Evolutionary conservation across 2,329 filamentous ascomycete species (phyloP).

Genomic region (Paecilomyces sp.): DNA sequence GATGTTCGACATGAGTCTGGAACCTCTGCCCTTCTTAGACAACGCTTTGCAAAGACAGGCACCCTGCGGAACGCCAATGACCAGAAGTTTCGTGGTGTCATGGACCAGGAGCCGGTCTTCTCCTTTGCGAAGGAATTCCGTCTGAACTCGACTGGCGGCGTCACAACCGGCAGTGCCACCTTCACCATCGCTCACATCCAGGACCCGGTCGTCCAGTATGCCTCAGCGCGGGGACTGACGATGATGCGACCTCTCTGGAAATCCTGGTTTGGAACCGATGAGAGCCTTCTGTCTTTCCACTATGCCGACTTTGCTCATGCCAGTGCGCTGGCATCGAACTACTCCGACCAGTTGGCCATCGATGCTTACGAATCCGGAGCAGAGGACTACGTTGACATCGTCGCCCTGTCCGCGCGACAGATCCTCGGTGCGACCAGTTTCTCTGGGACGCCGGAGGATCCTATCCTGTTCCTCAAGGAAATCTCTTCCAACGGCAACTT

Average conservation of each 20-base stretch:
- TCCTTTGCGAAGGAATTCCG: slow-evolving; percentile 65
- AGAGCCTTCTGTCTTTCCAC: slow-evolving; percentile 65
- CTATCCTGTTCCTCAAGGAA: slow-evolving; percentile 75
- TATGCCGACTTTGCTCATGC: slow-evolving; percentile 66
- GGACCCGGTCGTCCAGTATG: slow-evolving; percentile 72
- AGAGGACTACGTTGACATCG: slow-evolving; percentile 68
- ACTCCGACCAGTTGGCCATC: slow-evolving; percentile 61
- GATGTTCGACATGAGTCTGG: slow-evolving; percentile 65
- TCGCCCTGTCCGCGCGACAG: slow-evolving; percentile 70
- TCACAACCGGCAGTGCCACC: slow-evolving; percentile 49
- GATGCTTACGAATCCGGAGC: slow-evolving; percentile 71
- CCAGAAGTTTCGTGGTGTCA: slow-evolving; percentile 58
- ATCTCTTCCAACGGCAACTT: slow-evolving; percentile 80
- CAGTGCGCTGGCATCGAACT: slow-evolving; percentile 58
- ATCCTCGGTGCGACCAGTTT: slow-evolving; percentile 73
- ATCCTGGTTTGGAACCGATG: slow-evolving; percentile 59
- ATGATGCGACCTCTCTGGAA: slow-evolving; percentile 74
- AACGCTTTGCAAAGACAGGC: slow-evolving; percentile 62
- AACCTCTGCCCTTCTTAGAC: slow-evolving; percentile 57
- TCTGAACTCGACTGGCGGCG: slow-evolving; percentile 31
- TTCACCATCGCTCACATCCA: slow-evolving; percentile 75
- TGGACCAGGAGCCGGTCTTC: slow-evolving; percentile 74
- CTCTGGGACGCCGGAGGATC: slow-evolving; percentile 61
- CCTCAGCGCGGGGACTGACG: slow-evolving; percentile 67
- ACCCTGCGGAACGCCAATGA: slow-evolving; percentile 62